Base-by-base conservation (phyloP, 495 filamentous ascomycete genomes). In the Viridothelium virens region DNA sequence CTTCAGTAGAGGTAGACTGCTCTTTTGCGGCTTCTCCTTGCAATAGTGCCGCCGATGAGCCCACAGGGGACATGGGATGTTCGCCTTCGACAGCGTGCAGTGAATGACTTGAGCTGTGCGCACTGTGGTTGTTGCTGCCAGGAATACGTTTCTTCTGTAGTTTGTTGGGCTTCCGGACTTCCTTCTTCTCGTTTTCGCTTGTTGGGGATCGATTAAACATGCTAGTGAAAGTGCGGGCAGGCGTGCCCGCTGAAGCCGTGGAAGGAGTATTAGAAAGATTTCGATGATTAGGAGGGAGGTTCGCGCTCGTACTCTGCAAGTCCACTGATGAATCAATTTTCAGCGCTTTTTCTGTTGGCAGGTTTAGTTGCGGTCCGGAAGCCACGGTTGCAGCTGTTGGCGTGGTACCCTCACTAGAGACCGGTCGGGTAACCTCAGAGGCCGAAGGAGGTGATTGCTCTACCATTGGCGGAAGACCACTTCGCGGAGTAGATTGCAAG, bases 61-160 rank as follows among this genome's bases (percentile, higher is more conserved):
- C 53, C 3, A 33, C 53, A 33, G 53, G 25, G 7, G 53, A 59
- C 31, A 59, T 9, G 33, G 53, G 25, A 59, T 36, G n/a, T 36
- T 59, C 53, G 36, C 53, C 53, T 14, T 59, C 53, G 6, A 59
- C 53, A 6, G 25, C 53, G 31, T 84, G 80, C 16, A 97, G 77
- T 2, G 91, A 96, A 1, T 87, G 82, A 6, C 85, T 86, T 6
- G 92, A 97, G 67, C 90, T 94, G 66, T 96, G 90, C 1, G 92
- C 91, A 70, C 91, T 95, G 38, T 83, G 86, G 69, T 89, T 91
- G 18, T 86, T 80, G 70, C 88, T 89, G 18, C 86, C 85, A 1
- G 87, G 86, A 37, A 89, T 79, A 47, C 88, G 83, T 77, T 89
- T 92, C 77, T 97, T 97, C 72, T 83, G 86, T 68, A 97, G 75